Conservation (phyloP, 2,329 filamentous ascomycete species). For the Dendrostoma leiphaemia region DNA sequence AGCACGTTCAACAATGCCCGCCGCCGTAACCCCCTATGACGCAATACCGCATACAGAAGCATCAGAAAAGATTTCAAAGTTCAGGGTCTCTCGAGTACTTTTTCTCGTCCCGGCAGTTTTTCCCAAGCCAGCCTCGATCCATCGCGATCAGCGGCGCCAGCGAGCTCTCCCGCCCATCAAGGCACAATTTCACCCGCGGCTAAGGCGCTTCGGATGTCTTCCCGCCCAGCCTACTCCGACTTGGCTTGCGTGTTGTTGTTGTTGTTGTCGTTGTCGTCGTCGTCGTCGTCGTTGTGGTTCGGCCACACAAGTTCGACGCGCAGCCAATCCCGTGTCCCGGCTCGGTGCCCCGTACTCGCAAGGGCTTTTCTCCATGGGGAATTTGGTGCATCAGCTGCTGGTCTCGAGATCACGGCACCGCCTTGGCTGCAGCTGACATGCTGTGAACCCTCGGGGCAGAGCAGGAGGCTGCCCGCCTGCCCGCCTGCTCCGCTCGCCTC, state of each 20-base stretch:
- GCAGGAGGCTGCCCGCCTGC: no score
- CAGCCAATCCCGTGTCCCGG: not conserved
- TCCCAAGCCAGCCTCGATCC: not conserved
- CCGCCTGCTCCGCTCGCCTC: not conserved
- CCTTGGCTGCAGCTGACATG: conserved; percentile 10
- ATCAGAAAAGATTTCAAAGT: not conserved
- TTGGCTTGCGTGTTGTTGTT: no score
- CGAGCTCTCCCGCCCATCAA: not conserved
- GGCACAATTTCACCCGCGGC: not conserved
- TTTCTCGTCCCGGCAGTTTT: not conserved
- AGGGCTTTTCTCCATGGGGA: no score
- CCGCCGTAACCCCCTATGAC: conserved; percentile 5
- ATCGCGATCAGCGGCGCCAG: conserved; percentile 1
- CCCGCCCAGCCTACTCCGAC: not conserved
- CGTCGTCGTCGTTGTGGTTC: no score
- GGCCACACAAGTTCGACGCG: no score
- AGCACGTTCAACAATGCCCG: not conserved
- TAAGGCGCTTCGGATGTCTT: not conserved
- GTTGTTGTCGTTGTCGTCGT: no score
- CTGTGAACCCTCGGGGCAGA: not conserved
- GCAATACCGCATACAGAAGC: conserved; percentile 10
- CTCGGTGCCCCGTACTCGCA: no score
- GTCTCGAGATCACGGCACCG: not conserved
- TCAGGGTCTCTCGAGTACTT: conserved; percentile 2
- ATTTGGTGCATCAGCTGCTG: not conserved